phyloP scores from a whole-genome alignment of 495 filamentous ascomycete species.

The Hypoxylon fragiforme region DNA sequence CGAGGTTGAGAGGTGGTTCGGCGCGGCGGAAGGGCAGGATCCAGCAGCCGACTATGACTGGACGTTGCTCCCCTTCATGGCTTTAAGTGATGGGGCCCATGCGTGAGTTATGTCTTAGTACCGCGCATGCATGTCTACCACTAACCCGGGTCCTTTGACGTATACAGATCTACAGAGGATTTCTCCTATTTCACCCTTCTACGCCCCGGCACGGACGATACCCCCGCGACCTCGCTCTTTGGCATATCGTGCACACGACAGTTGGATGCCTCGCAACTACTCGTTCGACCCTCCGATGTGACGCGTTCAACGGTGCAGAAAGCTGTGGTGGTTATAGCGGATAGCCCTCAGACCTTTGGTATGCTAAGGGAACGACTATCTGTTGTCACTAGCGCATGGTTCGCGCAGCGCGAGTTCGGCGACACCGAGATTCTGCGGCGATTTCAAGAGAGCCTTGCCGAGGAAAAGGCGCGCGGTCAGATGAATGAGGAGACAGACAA shows the following conservation, averaged over 20 bases:
- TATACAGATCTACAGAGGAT: constrained; percentile 80
- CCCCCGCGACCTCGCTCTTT: constrained; percentile 82
- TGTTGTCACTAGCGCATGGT: constrained; percentile 93
- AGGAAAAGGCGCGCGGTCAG: constrained; percentile 62
- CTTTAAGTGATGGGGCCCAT: constrained; percentile 94
- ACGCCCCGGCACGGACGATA: constrained; percentile 59
- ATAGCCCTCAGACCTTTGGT: constrained; percentile 79
- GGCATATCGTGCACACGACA: constrained; percentile 95
- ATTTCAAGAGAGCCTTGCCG: constrained; percentile 86
- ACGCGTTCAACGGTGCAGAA: constrained; percentile 97
- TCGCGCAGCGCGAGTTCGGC: constrained; percentile 82
- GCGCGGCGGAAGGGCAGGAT: constrained; percentile 73
- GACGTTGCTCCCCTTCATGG: constrained; percentile 94
- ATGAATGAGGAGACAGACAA: constrained; percentile 69
- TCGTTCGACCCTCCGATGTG: constrained; percentile 80
- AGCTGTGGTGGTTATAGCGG: constrained; percentile 94
- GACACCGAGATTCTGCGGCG: constrained; percentile 62
- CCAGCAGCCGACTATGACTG: constrained; percentile 88
- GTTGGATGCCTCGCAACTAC: constrained; percentile 75
- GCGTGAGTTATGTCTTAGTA: constrained; percentile 60
- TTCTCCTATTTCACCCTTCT: constrained; percentile 98
- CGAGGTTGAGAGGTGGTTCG: constrained; percentile 91
- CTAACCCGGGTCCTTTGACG: constrained; percentile 9
- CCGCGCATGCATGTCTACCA: background rate
- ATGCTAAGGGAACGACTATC: constrained; percentile 80